Percentiles rank a stretch among this genome's conserved stretches.
Conservation (phyloP, 2,329 filamentous ascomycete species). For the Trichoderma arundinaceum region DNA sequence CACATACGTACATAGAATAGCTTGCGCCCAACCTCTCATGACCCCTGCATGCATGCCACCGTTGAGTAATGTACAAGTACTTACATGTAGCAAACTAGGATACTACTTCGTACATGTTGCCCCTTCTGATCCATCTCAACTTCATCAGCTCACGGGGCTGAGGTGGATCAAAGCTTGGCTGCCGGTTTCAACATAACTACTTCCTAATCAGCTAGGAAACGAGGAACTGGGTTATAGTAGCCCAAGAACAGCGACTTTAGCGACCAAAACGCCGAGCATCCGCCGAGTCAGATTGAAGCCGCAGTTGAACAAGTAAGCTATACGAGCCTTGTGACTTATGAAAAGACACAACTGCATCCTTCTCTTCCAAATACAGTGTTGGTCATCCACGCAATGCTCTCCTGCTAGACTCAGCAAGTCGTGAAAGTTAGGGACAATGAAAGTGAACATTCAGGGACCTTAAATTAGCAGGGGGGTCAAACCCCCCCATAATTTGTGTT, state of each 20-base stretch:
- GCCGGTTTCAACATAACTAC: not conserved
- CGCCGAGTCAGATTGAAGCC: not conserved
- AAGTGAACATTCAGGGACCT: conserved; percentile 6
- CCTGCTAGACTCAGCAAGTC: not conserved
- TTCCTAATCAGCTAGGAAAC: not conserved
- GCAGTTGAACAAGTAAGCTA: not conserved
- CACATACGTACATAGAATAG: not conserved
- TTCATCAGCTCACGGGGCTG: not conserved
- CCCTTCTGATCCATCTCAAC: not conserved
- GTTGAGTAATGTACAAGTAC: too few relatives aligned
- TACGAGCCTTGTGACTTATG: not conserved
- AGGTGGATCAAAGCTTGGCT: not conserved
- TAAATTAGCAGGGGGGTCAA: conserved; percentile 10
- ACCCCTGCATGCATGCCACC: too few relatives aligned
- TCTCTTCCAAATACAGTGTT: not conserved
- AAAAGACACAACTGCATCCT: not conserved
- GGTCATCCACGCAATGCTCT: not conserved
- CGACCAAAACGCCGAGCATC: not conserved
- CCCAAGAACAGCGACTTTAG: not conserved
- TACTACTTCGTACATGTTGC: not conserved
- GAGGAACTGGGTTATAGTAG: not conserved
- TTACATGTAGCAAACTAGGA: not conserved
- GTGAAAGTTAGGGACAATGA: not conserved
- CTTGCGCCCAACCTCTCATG: not conserved
- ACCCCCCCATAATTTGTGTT: not conserved